phyloP scores from a whole-genome alignment of 2,329 filamentous ascomycete genomes.

The Arthrobotrys conoides region DNA sequence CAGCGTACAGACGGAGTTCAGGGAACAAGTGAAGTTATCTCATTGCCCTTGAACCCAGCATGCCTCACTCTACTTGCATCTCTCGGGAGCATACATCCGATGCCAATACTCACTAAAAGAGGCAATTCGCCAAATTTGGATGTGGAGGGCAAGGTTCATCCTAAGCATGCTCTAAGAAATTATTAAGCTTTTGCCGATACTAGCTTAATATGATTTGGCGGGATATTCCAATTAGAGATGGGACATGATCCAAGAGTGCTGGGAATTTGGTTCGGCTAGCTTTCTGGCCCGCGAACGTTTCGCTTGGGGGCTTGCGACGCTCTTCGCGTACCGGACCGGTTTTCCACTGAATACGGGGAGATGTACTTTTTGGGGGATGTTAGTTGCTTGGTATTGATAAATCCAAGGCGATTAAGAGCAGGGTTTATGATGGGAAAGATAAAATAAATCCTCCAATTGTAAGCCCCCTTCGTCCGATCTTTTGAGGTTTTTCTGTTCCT shows the following conservation, averaged over 20 bases:
- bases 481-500: not conserved
- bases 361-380: not conserved
- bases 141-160: not conserved
- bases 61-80: not conserved
- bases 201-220: not conserved
- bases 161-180: not conserved
- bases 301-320: not conserved
- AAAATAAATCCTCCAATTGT: conserved; percentile 57
- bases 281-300: conserved; percentile 21
- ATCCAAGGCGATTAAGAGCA: not conserved
- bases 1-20: conserved; percentile 10
- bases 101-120: conserved; percentile 28
- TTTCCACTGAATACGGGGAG: conserved; percentile 13
- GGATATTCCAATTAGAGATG: not conserved
- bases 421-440: conserved; percentile 14
- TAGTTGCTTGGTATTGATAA: conserved; percentile 14
- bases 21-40: not conserved
- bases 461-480: conserved; percentile 51
- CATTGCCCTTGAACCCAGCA: conserved; percentile 7
- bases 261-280: conserved; percentile 45
- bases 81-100: conserved; percentile 30
- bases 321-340: conserved; percentile 49
- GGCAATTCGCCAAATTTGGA: conserved; percentile 25
- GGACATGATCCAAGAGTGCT: conserved; percentile 3
- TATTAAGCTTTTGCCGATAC: conserved; percentile 44